These are phyloP conservation scores for Botryotinia convoluta DNA, from an alignment of 2,329 filamentous ascomycete species.

Conservation along the genomic window DNA sequence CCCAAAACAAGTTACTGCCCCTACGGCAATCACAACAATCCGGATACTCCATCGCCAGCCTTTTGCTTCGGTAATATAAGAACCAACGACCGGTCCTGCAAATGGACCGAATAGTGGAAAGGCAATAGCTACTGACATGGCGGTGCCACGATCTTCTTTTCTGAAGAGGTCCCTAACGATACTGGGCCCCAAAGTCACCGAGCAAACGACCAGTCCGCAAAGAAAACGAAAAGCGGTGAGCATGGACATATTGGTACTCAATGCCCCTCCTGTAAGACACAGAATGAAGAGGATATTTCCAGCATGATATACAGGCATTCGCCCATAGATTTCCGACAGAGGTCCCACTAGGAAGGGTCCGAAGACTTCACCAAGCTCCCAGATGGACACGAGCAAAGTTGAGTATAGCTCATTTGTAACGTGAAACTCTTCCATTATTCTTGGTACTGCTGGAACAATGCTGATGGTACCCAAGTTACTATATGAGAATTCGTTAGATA, in stretches of 20 bases:
- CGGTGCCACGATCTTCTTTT: conserved; percentile 12
- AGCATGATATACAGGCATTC: conserved; percentile 3
- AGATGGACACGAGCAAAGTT: conserved; percentile 11
- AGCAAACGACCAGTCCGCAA: background rate
- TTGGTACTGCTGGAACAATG: conserved; percentile 3
- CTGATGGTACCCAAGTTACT: conserved; percentile 11
- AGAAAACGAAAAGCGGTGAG: conserved; percentile 10
- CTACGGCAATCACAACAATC: conserved; percentile 34
- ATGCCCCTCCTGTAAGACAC: background rate
- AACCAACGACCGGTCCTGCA: conserved; percentile 36
- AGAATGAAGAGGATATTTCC: background rate
- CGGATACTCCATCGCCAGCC: conserved; percentile 42
- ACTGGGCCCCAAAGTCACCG: background rate
- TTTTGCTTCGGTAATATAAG: conserved; percentile 37
- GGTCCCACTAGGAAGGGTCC: background rate
- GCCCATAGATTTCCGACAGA: background rate
- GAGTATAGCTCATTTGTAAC: conserved; percentile 1
- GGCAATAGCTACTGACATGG: conserved; percentile 11
- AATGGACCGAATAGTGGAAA: conserved; percentile 35
- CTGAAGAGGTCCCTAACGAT: conserved; percentile 14
- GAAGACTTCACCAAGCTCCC: conserved; percentile 13
- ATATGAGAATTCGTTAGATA: background rate
- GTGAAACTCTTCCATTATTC: conserved; percentile 6
- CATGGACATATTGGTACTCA: conserved; percentile 2
- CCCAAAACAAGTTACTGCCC: conserved; percentile 1